phyloP scores from a whole-genome alignment of 495 filamentous ascomycete genomes.

The Letharia lupina region DNA sequence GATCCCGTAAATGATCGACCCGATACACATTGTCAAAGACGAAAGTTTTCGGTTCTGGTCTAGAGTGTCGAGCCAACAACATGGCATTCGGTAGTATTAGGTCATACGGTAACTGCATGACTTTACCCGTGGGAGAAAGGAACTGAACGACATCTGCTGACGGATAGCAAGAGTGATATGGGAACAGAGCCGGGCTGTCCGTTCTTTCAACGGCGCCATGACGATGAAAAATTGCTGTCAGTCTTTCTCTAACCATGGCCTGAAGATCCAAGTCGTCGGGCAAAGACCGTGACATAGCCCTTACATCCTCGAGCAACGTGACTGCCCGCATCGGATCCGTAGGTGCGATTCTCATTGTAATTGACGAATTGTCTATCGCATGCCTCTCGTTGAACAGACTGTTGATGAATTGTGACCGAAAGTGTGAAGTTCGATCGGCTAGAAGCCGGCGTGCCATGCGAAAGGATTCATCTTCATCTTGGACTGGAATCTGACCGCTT shows the following conservation, averaged over 20 bases:
- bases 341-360: background rate
- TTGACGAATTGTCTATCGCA: background rate
- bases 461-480: conserved; percentile 87
- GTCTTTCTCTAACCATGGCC: conserved; percentile 62
- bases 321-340: conserved; percentile 13
- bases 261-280: conserved; percentile 60
- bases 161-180: conserved; percentile 67
- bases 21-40: conserved; percentile 86
- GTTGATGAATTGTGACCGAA: conserved; percentile 80
- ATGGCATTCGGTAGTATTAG: conserved; percentile 84
- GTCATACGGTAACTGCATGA: conserved; percentile 87
- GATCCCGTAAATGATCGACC: conserved; percentile 63
- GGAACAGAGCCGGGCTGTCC: conserved; percentile 65
- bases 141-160: conserved; percentile 55
- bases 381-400: conserved; percentile 25
- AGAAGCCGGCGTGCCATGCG: conserved; percentile 70
- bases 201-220: conserved; percentile 80
- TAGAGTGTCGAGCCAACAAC: conserved; percentile 63
- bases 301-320: conserved; percentile 20
- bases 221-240: conserved; percentile 74
- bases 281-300: conserved; percentile 16
- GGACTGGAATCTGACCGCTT: conserved; percentile 79
- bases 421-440: conserved; percentile 73
- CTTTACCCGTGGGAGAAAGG: conserved; percentile 71
- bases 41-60: conserved; percentile 66